phyloP scores from a whole-genome alignment of 176 grass and related monocot genomes.

The Pontederia crassipes region DNA sequence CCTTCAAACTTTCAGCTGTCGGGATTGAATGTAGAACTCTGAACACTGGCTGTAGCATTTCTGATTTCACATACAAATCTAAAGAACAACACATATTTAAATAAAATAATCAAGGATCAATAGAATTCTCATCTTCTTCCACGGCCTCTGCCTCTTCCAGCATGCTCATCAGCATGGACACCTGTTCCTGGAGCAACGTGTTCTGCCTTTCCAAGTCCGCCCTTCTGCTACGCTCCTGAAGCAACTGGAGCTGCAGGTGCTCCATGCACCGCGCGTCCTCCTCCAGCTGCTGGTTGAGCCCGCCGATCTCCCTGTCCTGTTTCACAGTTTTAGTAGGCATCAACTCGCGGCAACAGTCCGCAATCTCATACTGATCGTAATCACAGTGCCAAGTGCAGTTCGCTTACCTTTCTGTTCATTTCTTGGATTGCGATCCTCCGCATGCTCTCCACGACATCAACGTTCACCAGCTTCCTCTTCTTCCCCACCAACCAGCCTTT shows the following conservation, averaged over 20 bases:
- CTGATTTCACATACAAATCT: no score
- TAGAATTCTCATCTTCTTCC: constrained; percentile 37
- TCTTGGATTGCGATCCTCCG: constrained; percentile 81
- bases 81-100: no score
- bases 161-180: constrained; percentile 77
- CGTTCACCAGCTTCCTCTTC: constrained; percentile 96
- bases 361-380: not conserved
- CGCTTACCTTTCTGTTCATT: constrained; percentile 95
- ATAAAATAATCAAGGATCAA: no score
- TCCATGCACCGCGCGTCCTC: constrained; percentile 79
- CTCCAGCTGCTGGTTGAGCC: constrained; percentile 79
- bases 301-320: constrained; percentile 90
- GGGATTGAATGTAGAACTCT: no score
- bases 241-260: constrained; percentile 72
- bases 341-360: not conserved
- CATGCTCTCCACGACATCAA: constrained; percentile 99
- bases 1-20: no score
- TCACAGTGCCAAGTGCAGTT: not conserved
- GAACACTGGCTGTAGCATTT: no score
- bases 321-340: constrained; percentile 8
- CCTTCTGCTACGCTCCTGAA: constrained; percentile 69
- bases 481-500: constrained; percentile 93
- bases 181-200: constrained; percentile 68
- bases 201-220: constrained; percentile 75
- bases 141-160: constrained; percentile 44